phyloP scores from a whole-genome alignment of 164 flowering plant species.

The Nymphaea colorata region DNA sequence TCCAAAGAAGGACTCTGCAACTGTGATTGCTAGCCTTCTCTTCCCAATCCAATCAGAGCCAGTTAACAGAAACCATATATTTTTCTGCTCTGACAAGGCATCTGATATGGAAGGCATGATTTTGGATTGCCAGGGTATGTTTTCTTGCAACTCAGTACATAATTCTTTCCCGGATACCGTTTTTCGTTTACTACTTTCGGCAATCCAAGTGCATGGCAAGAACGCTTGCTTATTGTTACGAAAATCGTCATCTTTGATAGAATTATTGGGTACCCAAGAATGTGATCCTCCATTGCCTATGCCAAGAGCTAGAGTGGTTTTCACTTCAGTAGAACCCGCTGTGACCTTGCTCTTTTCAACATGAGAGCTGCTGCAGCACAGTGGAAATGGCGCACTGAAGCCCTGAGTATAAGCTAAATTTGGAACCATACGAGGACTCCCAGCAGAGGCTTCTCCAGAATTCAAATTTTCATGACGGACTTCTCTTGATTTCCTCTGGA shows the following conservation, averaged over 20 bases:
- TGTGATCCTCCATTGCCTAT: background rate
- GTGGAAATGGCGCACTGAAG: slow-evolving; percentile 22
- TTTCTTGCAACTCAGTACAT: slow-evolving; percentile 31
- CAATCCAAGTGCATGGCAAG: background rate
- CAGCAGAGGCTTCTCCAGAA: background rate
- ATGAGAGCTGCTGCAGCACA: slow-evolving; percentile 24
- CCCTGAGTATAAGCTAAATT: background rate
- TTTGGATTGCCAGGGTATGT: slow-evolving; percentile 62
- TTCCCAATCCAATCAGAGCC: slow-evolving; percentile 61
- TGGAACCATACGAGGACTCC: background rate
- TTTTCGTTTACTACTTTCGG: background rate
- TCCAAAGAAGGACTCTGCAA: slow-evolving; percentile 45
- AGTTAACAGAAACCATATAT: slow-evolving; percentile 42
- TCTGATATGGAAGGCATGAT: slow-evolving; percentile 34
- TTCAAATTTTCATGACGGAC: background rate
- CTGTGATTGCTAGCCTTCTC: slow-evolving; percentile 41
- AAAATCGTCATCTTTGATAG: background rate
- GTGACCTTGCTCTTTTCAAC: slow-evolving; percentile 14
- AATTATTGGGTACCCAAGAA: background rate
- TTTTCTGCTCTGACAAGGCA: slow-evolving; percentile 27
- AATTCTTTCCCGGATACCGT: slow-evolving; percentile 9
- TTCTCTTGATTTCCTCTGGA: slow-evolving; percentile 2
- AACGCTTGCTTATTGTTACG: background rate
- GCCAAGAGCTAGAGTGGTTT: slow-evolving; percentile 48
- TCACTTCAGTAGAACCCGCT: slow-evolving; percentile 21